Evolutionary conservation across 805 yeast species (phyloP).

Genomic region (Metschnikowia reukaufii): DNA sequence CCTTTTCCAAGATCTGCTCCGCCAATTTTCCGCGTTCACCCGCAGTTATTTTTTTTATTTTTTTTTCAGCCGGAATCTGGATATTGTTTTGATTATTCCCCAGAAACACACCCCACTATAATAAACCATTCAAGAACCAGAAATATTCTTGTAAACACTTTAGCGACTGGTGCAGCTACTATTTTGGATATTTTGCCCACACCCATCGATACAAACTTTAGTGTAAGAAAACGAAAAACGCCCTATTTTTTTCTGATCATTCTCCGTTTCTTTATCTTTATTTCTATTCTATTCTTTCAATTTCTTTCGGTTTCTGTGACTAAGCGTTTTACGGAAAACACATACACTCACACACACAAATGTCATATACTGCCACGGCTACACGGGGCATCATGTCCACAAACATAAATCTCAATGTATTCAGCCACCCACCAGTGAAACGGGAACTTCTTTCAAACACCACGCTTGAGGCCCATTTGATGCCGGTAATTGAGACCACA

Average conservation of each 20-base stretch:
- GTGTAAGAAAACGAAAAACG: no score
- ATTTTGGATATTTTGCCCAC: no score
- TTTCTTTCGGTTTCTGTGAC: no score
- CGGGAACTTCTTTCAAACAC: slow-evolving; percentile 1
- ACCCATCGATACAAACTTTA: background rate
- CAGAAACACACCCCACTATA: background rate
- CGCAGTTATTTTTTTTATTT: slow-evolving; percentile 6
- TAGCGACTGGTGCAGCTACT: no score
- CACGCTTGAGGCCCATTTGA: background rate
- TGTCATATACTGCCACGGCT: slow-evolving; percentile 22
- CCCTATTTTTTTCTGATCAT: background rate
- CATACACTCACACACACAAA: background rate
- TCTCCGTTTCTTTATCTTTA: no score
- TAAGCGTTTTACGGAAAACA: no score
- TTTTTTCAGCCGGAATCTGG: background rate
- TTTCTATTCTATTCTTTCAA: no score
- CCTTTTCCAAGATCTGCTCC: background rate
- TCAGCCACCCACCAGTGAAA: slow-evolving; percentile 16
- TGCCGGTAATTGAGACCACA: slow-evolving; percentile 2
- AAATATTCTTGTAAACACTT: background rate
- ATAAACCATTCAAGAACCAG: background rate
- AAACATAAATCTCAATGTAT: slow-evolving; percentile 16
- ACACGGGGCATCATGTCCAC: slow-evolving; percentile 14
- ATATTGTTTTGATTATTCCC: background rate
- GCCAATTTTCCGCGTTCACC: slow-evolving; percentile 4